These are phyloP conservation scores for Capsicum pubescens DNA, from an alignment of 257 asterid species.

Conservation along the genomic window DNA sequence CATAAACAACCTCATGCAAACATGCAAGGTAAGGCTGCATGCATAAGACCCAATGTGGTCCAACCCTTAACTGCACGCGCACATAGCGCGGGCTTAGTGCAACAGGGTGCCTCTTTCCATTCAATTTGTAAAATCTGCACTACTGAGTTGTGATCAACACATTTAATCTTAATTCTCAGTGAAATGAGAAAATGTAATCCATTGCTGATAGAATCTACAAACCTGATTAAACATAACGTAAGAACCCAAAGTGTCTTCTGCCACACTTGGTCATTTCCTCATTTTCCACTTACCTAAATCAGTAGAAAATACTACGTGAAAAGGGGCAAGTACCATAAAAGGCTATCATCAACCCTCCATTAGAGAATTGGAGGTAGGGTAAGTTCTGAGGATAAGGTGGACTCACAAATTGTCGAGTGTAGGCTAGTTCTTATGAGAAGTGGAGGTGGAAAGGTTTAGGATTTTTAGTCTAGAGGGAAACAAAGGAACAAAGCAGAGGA, in stretches of 20 bases:
- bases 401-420: background rate
- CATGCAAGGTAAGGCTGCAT: background rate
- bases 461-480: background rate
- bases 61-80: background rate
- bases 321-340: background rate
- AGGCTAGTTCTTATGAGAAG: background rate
- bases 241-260: background rate
- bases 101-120: background rate
- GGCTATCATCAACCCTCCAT: background rate
- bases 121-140: background rate
- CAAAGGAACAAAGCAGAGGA: slow-evolving; percentile 5
- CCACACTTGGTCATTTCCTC: background rate
- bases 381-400: background rate
- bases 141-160: background rate
- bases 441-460: background rate
- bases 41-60: background rate
- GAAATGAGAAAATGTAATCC: background rate
- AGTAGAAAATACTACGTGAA: background rate
- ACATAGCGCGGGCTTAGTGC: background rate
- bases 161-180: background rate
- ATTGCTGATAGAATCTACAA: background rate
- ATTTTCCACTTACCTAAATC: background rate
- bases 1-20: background rate
- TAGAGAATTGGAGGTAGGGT: background rate
- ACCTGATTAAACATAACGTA: background rate